Conservation (phyloP, 148 eudicot species). For the Spergularia marina region DNA sequence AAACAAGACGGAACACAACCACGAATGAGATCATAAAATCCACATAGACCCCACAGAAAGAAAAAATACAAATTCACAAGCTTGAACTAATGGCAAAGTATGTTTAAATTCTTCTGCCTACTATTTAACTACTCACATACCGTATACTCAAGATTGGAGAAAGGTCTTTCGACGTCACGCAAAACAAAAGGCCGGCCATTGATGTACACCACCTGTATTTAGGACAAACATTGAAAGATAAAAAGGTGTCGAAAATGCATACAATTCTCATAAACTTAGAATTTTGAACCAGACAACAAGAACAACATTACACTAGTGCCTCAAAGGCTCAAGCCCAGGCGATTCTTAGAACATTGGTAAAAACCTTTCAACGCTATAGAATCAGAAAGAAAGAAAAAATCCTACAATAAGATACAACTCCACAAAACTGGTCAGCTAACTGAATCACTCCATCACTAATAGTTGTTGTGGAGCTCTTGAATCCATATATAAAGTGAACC, state of each 20-base stretch:
- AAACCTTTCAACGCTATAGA: no score
- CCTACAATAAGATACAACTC: no score
- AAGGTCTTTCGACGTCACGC: constrained; percentile 95
- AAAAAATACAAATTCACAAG: not conserved
- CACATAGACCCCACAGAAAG: not conserved
- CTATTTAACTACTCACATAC: constrained; percentile 39
- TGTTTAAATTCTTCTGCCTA: not conserved
- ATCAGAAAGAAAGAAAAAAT: no score
- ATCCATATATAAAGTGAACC: no score
- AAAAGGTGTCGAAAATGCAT: not conserved
- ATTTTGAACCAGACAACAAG: not conserved
- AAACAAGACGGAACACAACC: no score
- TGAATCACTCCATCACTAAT: no score
- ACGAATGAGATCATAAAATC: not conserved
- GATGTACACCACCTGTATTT: constrained; percentile 77
- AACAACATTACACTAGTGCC: not conserved
- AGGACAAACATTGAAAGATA: constrained; percentile 8
- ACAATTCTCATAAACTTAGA: not conserved
- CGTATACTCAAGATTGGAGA: constrained; percentile 97
- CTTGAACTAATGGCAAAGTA: not conserved
- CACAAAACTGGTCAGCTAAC: no score
- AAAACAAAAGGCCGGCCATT: constrained; percentile 96
- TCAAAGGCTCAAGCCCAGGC: no score
- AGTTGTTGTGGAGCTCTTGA: no score
- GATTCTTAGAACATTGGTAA: no score